These are phyloP conservation scores for Blastobotrys attinorum DNA, from an alignment of 805 yeast species.

Conservation along the genomic window DNA sequence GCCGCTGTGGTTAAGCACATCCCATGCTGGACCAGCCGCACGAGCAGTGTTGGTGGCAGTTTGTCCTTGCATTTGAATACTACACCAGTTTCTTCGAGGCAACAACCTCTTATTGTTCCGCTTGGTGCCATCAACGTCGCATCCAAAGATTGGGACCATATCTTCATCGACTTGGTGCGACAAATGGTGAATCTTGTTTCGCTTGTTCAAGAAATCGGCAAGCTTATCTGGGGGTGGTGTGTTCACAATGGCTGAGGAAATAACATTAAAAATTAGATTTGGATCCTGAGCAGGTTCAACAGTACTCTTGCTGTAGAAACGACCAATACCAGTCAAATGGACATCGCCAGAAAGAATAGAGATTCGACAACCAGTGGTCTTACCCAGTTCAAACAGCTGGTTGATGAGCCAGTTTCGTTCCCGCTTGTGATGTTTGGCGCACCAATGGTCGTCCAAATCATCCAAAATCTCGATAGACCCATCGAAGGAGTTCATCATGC, in stretches of 20 bases:
- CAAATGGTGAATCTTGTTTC: conserved; percentile 63
- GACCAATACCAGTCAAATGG: conserved; percentile 77
- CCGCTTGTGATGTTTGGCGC: conserved; percentile 74
- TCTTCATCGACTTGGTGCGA: conserved; percentile 60
- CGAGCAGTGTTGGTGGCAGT: conserved; percentile 4
- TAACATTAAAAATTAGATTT: conserved; percentile 58
- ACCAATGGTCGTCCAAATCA: conserved; percentile 96
- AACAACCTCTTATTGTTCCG: conserved; percentile 45
- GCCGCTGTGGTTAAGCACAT: background rate
- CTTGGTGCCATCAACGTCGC: conserved; percentile 46
- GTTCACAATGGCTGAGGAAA: conserved; percentile 84
- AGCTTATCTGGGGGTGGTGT: conserved; percentile 89
- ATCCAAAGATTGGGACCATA: conserved; percentile 60
- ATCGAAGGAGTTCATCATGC: conserved; percentile 84
- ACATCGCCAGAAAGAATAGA: conserved; percentile 92
- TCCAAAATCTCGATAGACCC: conserved; percentile 88
- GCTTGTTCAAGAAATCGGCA: conserved; percentile 61
- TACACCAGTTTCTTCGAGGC: conserved; percentile 51
- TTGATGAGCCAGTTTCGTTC: conserved; percentile 71
- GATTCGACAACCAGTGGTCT: conserved; percentile 55
- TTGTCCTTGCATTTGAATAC: conserved; percentile 24
- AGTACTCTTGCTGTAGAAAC: conserved; percentile 44
- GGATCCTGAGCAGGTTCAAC: conserved; percentile 49
- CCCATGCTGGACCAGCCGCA: conserved; percentile 10
- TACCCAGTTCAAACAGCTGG: conserved; percentile 58